Percentiles rank a stretch among this genome's conserved stretches.
phyloP scores from a whole-genome alignment of 208 protist genomes.

The Wallacemonas sp. region DNA sequence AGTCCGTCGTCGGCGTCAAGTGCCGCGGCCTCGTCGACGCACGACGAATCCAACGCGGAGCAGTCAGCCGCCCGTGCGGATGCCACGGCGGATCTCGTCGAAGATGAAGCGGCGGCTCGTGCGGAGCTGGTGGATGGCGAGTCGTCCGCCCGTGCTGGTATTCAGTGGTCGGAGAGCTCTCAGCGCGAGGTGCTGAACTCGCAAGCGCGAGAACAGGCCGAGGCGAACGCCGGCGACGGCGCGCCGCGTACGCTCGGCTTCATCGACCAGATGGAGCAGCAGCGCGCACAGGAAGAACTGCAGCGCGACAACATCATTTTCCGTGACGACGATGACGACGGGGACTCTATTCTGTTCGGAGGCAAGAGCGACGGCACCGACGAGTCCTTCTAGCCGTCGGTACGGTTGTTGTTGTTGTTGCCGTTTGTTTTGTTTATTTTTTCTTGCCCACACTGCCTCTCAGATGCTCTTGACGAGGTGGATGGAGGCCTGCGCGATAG shows the following conservation, averaged over 20 bases:
- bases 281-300: constrained; percentile 11
- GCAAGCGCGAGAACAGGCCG: constrained; percentile 13
- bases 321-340: constrained; percentile 21
- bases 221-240: constrained; percentile 4
- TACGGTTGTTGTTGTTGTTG: background rate
- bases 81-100: background rate
- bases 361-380: constrained; percentile 1
- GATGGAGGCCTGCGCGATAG: too few relatives aligned
- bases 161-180: constrained; percentile 57
- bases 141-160: constrained; percentile 29
- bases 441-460: background rate
- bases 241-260: background rate
- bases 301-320: constrained; percentile 33
- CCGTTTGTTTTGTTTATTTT: constrained; percentile 10
- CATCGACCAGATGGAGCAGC: constrained; percentile 7
- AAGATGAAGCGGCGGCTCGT: constrained; percentile 29
- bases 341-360: constrained; percentile 14
- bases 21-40: background rate
- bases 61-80: background rate
- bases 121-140: constrained; percentile 30
- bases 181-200: constrained; percentile 37
- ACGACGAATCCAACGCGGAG: background rate
- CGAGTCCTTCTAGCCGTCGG: constrained; percentile 9
- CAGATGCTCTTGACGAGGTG: too few relatives aligned
- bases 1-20: background rate